These are phyloP conservation scores for Russula ochroleuca DNA, from an alignment of 768 basidiomycete genomes.

Conservation along the genomic window DNA sequence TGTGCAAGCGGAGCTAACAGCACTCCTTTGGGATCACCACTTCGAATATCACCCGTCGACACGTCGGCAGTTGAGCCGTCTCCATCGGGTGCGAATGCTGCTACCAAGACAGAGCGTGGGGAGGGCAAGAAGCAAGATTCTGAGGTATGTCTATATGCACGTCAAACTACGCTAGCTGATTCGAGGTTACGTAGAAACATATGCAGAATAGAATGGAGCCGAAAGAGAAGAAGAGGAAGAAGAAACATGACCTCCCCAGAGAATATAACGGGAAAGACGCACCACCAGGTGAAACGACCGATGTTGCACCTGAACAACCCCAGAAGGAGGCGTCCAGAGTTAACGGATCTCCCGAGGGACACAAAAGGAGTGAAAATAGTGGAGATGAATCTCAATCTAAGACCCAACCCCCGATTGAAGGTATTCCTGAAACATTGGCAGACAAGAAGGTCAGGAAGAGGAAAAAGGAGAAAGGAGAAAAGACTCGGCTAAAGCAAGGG, in stretches of 20 bases:
- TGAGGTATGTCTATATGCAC: constrained; percentile 9
- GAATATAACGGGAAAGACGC: constrained; percentile 26
- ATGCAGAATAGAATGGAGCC: constrained; percentile 19
- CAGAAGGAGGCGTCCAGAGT: constrained; percentile 9
- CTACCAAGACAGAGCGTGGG: constrained; percentile 6
- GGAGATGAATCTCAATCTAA: constrained; percentile 10
- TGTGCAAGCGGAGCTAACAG: constrained; percentile 61
- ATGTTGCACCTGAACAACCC: not conserved
- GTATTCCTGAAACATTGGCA: constrained; percentile 12
- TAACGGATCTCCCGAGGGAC: constrained; percentile 24
- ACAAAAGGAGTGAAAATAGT: constrained; percentile 28
- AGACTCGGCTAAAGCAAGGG: constrained; percentile 15
- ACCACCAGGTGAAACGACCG: not conserved
- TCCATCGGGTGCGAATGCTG: not conserved
- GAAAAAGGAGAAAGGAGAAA: constrained; percentile 29
- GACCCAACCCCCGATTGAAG: constrained; percentile 20
- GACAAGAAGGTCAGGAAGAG: constrained; percentile 34
- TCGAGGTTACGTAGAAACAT: constrained; percentile 7
- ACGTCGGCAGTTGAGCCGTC: constrained; percentile 30
- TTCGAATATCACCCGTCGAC: constrained; percentile 44
- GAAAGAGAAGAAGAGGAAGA: constrained; percentile 34
- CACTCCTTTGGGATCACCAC: constrained; percentile 64
- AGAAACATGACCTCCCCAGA: constrained; percentile 32
- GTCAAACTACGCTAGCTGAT: not conserved
- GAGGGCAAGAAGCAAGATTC: constrained; percentile 1